A percentile compares a stretch with the other conserved stretches of the same genome.
Conservation (phyloP, 371 early-diverging fungal genomes). For the Apophysomyces sp. region DNA sequence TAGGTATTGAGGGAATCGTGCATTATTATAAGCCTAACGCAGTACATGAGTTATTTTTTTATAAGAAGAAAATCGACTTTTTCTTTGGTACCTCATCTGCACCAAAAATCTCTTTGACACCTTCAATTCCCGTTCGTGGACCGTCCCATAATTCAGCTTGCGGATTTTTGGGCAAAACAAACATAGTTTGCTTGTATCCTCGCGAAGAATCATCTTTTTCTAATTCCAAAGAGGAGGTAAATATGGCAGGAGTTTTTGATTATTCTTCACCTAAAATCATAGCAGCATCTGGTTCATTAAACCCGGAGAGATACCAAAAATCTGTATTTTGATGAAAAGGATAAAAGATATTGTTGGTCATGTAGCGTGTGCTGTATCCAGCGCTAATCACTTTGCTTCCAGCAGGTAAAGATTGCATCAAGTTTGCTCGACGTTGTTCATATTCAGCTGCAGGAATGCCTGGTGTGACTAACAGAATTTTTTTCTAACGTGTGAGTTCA, state of each 20-base stretch:
- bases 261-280: conserved; percentile 64
- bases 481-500: too few species aligned
- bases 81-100: conserved; percentile 72
- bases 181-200: conserved; percentile 87
- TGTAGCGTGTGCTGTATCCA: conserved; percentile 81
- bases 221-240: conserved; percentile 10
- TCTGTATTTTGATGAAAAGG: conserved; percentile 94
- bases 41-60: neutral
- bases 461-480: conserved; percentile 69
- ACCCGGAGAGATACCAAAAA: conserved; percentile 84
- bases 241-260: neutral
- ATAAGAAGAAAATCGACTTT: neutral
- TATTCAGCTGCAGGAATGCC: conserved; percentile 76
- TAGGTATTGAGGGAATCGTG: conserved; percentile 23
- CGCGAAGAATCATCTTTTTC: conserved; percentile 56
- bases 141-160: conserved; percentile 92
- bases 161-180: conserved; percentile 74
- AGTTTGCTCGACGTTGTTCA: conserved; percentile 65
- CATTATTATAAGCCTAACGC: conserved; percentile 36
- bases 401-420: conserved; percentile 65
- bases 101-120: conserved; percentile 77
- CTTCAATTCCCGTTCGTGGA: conserved; percentile 82
- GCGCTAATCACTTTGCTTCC: conserved; percentile 71
- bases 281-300: conserved; percentile 89
- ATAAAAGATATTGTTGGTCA: conserved; percentile 92